Percentiles rank a stretch among this genome's conserved stretches.
These are phyloP conservation scores for Candida ovalis DNA, from an alignment of 805 yeast genomes.

Conservation along the genomic window DNA sequence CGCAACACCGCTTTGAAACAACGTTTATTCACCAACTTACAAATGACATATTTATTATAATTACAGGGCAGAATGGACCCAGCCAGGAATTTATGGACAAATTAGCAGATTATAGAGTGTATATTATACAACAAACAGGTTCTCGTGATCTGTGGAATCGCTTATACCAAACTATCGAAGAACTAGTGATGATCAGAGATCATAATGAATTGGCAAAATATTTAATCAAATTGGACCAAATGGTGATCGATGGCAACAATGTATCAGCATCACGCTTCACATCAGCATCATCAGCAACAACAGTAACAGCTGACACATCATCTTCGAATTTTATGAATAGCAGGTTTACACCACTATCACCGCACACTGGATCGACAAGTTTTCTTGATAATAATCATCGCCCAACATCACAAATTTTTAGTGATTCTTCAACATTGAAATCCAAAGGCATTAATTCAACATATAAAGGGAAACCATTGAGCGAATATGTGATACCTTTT, in stretches of 20 bases:
- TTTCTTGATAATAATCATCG: background rate
- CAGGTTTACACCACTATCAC: constrained; percentile 1
- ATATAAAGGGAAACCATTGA: constrained; percentile 22
- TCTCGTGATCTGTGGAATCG: constrained; percentile 13
- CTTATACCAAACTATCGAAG: constrained; percentile 19
- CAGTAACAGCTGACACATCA: background rate
- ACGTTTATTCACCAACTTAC: constrained; percentile 10
- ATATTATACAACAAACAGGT: constrained; percentile 6
- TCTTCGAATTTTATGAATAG: background rate
- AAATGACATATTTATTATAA: background rate
- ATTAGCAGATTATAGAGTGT: constrained; percentile 7
- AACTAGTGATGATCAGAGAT: constrained; percentile 13
- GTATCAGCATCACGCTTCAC: background rate
- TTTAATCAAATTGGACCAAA: constrained; percentile 19
- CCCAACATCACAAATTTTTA: background rate
- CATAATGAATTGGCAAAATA: constrained; percentile 20
- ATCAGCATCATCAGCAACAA: background rate
- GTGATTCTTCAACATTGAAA: constrained; percentile 10
- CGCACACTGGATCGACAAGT: constrained; percentile 4
- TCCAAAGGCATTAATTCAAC: constrained; percentile 1
- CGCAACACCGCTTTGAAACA: constrained; percentile 11
- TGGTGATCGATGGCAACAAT: background rate
- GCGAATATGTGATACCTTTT: constrained; percentile 27
- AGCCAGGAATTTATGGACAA: constrained; percentile 1
- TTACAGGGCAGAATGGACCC: background rate